Evolutionary conservation across 805 yeast species (phyloP), one percentile per base, ranked within the genome.

Genomic region (Zygosaccharomyces gambellarensis): DNA sequence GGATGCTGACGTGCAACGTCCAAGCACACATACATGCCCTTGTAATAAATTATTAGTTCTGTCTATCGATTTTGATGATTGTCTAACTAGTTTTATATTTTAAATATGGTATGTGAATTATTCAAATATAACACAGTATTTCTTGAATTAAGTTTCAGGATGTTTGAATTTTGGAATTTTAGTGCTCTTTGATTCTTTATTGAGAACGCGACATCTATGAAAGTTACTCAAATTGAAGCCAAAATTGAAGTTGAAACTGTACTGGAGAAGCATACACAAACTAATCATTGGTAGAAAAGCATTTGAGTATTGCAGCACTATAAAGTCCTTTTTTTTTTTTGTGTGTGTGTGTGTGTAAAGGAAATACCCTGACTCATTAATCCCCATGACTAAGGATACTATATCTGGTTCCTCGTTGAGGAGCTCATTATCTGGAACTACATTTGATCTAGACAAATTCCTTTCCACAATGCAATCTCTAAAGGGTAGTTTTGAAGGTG

Each of bases 401-500:
- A 42, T 42, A 38, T 42, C 36, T 21, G 19, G 19, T 12, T 29
- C 21, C 27, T 30, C 38, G 23, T 14, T 21, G 28, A 30, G 30
- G 19, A 30, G 30, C 17, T 42, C 45, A 12, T 42, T 30, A n/a
- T 42, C 45, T 10, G 36, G 38, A 30, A 21, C 45, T 17, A 42
- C 28, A 11, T 48, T 48, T 19, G 50, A 51, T 30, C 49, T 48
- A 25, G 36, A 34, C 19, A 48, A 41, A 36, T 45, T 51, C 27
- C 31, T 51, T 14, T 42, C 45, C 22, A 46, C 36, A 22, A 43
- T 39, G 45, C 50, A 43, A 39, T 38, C 40, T 30, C 34, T 36
- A 21, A 46, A 55, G 21, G 67, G 66, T 1, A 51, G 56, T 2
- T 64, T 63, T 46, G 22, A 46, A 30, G 65, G 64, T 11, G 53